Conservation (phyloP, 768 basidiomycete species). For the Tricholoma sp. region DNA sequence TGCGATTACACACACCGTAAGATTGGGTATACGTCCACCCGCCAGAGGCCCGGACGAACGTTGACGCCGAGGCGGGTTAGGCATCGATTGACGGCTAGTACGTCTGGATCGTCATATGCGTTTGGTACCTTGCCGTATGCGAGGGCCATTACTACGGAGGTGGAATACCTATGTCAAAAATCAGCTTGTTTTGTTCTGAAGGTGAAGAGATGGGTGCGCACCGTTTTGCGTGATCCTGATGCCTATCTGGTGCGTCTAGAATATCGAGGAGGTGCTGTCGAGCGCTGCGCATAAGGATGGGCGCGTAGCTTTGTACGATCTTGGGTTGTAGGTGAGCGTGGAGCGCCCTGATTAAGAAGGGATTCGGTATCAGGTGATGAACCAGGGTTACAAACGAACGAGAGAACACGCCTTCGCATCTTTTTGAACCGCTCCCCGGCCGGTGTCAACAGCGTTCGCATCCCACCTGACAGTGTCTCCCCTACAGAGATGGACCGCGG, state of each 20-base stretch:
- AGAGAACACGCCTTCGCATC: conserved; percentile 43
- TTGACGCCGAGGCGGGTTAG: conserved; percentile 41
- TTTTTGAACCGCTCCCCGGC: conserved; percentile 57
- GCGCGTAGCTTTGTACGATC: conserved; percentile 41
- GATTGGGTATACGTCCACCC: conserved; percentile 43
- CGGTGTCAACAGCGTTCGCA: conserved; percentile 50
- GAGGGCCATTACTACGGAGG: conserved; percentile 45
- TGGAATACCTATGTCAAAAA: conserved; percentile 51
- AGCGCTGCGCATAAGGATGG: conserved; percentile 31
- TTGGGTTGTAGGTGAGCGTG: conserved; percentile 57
- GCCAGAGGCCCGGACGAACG: conserved; percentile 40
- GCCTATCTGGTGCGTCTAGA: conserved; percentile 34
- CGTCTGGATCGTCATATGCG: conserved; percentile 40
- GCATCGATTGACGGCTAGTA: conserved; percentile 41
- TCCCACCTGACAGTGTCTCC: conserved; percentile 53
- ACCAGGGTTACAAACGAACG: not conserved
- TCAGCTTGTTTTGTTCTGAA: too few species aligned
- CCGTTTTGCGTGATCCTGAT: conserved; percentile 53
- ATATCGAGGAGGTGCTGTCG: conserved; percentile 38
- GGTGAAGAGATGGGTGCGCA: too few species aligned
- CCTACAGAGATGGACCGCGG: conserved; percentile 54
- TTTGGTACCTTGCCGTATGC: conserved; percentile 42
- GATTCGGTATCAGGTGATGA: not conserved
- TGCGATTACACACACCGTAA: conserved; percentile 23
- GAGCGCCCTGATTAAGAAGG: conserved; percentile 31